These are phyloP conservation scores for Leishmania mexicana DNA, from an alignment of 208 protist species.

Conservation along the genomic window DNA sequence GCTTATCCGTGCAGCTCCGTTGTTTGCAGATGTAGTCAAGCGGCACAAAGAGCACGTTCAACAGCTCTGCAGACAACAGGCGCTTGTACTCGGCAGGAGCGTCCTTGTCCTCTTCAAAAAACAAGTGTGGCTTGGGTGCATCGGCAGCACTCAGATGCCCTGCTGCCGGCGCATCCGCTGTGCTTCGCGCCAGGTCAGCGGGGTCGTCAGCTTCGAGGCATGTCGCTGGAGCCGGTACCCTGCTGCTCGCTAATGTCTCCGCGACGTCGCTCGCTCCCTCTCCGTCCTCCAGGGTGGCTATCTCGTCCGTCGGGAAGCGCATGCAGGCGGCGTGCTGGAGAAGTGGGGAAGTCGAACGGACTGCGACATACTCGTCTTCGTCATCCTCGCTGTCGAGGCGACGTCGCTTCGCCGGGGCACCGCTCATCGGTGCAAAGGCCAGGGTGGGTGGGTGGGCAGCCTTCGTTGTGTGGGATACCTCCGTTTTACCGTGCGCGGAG, in stretches of 20 bases:
- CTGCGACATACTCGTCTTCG: slow-evolving; percentile 59
- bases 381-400: slow-evolving; percentile 83
- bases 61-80: slow-evolving; percentile 59
- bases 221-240: not conserved
- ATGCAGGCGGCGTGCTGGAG: slow-evolving; percentile 33
- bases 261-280: not conserved
- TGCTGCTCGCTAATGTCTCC: not conserved
- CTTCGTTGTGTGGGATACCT: not conserved
- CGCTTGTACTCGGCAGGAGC: slow-evolving; percentile 58
- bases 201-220: not conserved
- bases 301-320: slow-evolving; percentile 24
- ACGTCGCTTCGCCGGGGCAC: slow-evolving; percentile 17
- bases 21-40: slow-evolving; percentile 44
- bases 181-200: not conserved
- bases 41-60: slow-evolving; percentile 52
- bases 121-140: not conserved
- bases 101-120: slow-evolving; percentile 54
- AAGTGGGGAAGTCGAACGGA: slow-evolving; percentile 28
- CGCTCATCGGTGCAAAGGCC: not conserved
- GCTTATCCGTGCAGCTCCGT: slow-evolving; percentile 47
- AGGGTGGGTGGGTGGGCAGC: not conserved
- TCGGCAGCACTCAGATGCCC: not conserved
- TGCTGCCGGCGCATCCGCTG: not conserved
- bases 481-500: not conserved
- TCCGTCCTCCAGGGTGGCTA: not conserved